Evolutionary conservation across 306 rosid genomes (phyloP), one percentile per base, ranked within the genome.

Genomic region (Urtica urens): DNA sequence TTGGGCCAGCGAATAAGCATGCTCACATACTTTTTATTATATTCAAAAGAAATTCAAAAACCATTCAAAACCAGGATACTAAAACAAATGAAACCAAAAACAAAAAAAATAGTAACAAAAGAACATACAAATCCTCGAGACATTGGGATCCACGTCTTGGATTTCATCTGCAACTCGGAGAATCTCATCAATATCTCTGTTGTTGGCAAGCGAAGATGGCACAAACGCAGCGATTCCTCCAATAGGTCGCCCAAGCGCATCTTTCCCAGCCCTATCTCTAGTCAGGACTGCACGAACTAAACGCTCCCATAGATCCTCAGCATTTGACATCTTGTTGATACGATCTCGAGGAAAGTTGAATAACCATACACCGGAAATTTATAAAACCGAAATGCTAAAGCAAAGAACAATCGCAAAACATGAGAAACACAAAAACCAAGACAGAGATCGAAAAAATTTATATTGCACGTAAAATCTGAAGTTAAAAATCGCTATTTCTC

Each of bases 81-180:
- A 18, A 6, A 29, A 49, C 8, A 38, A 46, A 14, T 19, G 28
- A 25, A 17, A 3, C 17, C 5, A 35, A 45, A 19, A n/a, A 7
- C 11, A 34, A 24, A 19, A 50, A n/a, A 0, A 31, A 22, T 26
- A 38, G 40, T 9, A 9, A 35, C n/a, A 35, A 35, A 16, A 10
- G n/a, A 46, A 57, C 77, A 38, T 75, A 88, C 97, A 66, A 35
- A 90, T 84, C 71, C 97, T 79, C 16, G 95, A 64, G 44, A 90
- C 51, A 47, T 54, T 81, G 42, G 97, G 95, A 71, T 77, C 79
- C n/a, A 77, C 84, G 15, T 79, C 86, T 75, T 90, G 94, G 61
- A 90, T 90, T 77, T 81, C 95, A 69, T 90, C 97, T 9, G 97
- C 97, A 66, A 72, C 95, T 72, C 92, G 76, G 50, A 90, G 64